Base-by-base conservation (phyloP, 1,284 basidiomycete species). In the Rhodotorula sp. region DNA sequence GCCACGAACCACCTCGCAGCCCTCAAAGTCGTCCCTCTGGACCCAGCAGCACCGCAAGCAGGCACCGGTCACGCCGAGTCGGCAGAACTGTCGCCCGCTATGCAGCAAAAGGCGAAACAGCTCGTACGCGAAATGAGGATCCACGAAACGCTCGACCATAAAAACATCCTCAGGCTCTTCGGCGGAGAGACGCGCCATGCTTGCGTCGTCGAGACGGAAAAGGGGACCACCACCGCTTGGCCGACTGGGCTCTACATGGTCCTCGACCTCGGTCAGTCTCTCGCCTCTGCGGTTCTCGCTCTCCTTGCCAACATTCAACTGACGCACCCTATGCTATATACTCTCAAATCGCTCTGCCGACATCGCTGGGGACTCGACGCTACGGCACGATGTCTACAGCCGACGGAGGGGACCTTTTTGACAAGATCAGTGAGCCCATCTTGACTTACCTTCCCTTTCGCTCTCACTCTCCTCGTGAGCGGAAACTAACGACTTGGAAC, bases 111-210 rank as follows among this genome's bases (percentile, higher is more conserved):
- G 53, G 84, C 90, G 71, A 93, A 93, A 79, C 86, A 85, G n/a
- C 83, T 93, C 24, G 88, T 96, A 71, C 96, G 95, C 79, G 95
- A 99, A 81, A 95, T 97, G 80, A 88, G 91, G 64, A 89, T 98
- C 5, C 95, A 99, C 79, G 83, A 88, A 22, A 86, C 87, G 0
- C 83, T 99, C 73, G 93, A 91, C 77, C 90, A 96, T 76, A 71
- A 79, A 3, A 88, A 96, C 76, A 87, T 99, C 17, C 86, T 99
- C 49, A 89, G 93, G 77, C 86, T 89, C 56, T 82, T 91, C 4
- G 87, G 93, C 0, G 91, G 93, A 69, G 82, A 85, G 65, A 69
- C 65, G 51, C 86, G 88, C 69, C 85, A 87, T 68, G 83, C 85
- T 24, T 67, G 66, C 37, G n/a, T 15, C 29, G 56, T 59, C 10